Conservation (phyloP, 2,329 filamentous ascomycete species). For the Dendryphion nanum region DNA sequence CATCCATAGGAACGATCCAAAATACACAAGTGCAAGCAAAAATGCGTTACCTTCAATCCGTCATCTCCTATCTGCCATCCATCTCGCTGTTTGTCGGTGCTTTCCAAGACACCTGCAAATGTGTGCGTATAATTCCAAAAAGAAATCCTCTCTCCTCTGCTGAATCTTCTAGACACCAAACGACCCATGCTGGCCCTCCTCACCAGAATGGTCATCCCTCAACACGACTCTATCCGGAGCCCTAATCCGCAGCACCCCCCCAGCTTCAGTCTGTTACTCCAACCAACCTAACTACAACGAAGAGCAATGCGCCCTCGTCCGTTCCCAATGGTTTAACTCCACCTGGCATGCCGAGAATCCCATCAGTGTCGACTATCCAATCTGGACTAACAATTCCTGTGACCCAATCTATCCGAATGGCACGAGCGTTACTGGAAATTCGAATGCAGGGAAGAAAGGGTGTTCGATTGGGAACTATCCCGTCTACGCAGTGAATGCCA, state of each 20-base stretch:
- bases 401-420: conserved; percentile 30
- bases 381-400: conserved; percentile 30
- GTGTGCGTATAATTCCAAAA: too few species aligned
- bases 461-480: conserved; percentile 25
- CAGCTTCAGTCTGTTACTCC: conserved; percentile 27
- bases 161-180: too few species aligned
- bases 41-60: too few species aligned
- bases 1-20: too few species aligned
- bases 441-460: conserved; percentile 16
- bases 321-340: conserved; percentile 26
- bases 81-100: too few species aligned
- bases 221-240: conserved; percentile 19
- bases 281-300: conserved; percentile 18
- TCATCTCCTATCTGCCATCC: too few species aligned
- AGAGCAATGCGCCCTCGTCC: conserved; percentile 16
- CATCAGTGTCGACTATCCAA: conserved; percentile 27
- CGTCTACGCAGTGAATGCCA: conserved; percentile 29
- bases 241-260: conserved; percentile 19
- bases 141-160: too few species aligned
- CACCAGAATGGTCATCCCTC: conserved; percentile 17
- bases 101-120: too few species aligned
- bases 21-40: too few species aligned
- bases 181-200: conserved; percentile 20
- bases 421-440: conserved; percentile 25
- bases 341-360: conserved; percentile 24